Conservation (phyloP, 139 green algal species). For the Dunaliella primolecta region DNA sequence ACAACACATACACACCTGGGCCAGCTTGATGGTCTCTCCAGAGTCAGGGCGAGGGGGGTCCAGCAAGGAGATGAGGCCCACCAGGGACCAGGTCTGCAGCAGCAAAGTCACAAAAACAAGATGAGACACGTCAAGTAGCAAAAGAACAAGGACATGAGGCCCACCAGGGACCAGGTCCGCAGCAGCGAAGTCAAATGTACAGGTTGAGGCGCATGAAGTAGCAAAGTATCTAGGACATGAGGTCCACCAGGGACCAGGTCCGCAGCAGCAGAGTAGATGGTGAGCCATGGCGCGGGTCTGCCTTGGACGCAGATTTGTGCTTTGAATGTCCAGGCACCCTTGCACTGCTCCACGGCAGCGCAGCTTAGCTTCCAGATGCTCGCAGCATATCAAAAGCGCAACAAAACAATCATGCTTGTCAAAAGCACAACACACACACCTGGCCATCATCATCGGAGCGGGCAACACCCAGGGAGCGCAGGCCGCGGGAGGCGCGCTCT, state of each 20-base stretch:
- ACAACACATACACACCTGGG: neutral
- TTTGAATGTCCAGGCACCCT: too few relatives aligned
- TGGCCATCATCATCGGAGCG: constrained; percentile 27
- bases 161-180: constrained; percentile 60
- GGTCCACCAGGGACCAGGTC: constrained; percentile 62
- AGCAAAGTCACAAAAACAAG: too few relatives aligned
- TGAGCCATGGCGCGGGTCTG: too few relatives aligned
- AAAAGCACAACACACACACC: neutral
- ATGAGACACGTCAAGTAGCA: too few relatives aligned
- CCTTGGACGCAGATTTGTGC: too few relatives aligned
- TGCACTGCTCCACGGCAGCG: too few relatives aligned
- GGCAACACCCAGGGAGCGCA: constrained; percentile 73
- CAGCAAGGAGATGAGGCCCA: constrained; percentile 72
- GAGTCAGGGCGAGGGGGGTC: constrained; percentile 83
- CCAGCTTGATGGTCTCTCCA: constrained; percentile 65
- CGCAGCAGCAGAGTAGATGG: too few relatives aligned
- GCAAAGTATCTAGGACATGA: constrained; percentile 78
- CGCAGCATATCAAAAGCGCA: too few relatives aligned
- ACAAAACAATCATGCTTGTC: too few relatives aligned
- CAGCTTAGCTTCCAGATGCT: too few relatives aligned
- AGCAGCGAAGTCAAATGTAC: too few relatives aligned
- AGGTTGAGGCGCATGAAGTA: too few relatives aligned
- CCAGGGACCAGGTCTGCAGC: constrained; percentile 58
- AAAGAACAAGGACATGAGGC: constrained; percentile 75
- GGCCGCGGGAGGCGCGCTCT: constrained; percentile 73